Evolutionary conservation across 805 yeast species (phyloP).

Genomic region (Cyberlindnera meyerae): DNA sequence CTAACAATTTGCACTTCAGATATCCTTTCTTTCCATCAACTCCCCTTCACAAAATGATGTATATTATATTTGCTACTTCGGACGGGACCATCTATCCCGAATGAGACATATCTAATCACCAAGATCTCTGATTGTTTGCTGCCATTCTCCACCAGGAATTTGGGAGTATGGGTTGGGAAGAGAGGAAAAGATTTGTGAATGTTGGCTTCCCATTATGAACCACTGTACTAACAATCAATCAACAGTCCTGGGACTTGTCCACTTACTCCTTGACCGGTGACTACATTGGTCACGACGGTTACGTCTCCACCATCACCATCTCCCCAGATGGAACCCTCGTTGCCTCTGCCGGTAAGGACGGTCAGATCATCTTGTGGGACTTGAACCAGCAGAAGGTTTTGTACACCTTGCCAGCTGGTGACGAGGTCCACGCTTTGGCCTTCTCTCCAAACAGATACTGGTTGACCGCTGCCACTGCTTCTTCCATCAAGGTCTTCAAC

Average conservation of each 20-base stretch:
- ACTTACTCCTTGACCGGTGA: slow-evolving; percentile 87
- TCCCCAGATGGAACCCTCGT: slow-evolving; percentile 99
- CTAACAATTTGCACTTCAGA: neutral
- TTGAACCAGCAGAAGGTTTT: slow-evolving; percentile 77
- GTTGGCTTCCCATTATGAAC: too few relatives aligned
- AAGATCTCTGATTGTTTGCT: slow-evolving; percentile 90
- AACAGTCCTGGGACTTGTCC: slow-evolving; percentile 89
- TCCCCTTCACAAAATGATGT: slow-evolving; percentile 58
- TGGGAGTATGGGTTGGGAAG: too few relatives aligned
- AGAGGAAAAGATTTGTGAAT: too few relatives aligned
- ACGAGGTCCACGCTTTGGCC: slow-evolving; percentile 96
- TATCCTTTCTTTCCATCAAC: too few relatives aligned
- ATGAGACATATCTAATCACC: slow-evolving; percentile 98
- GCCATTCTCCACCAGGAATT: too few relatives aligned
- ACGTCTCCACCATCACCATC: slow-evolving; percentile 93
- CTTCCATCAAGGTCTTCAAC: slow-evolving; percentile 98
- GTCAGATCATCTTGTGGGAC: slow-evolving; percentile 98
- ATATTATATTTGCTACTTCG: slow-evolving; percentile 97
- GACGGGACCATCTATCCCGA: slow-evolving; percentile 68
- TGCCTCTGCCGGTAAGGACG: slow-evolving; percentile 99
- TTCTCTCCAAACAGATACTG: slow-evolving; percentile 99
- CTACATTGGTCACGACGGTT: slow-evolving; percentile 98
- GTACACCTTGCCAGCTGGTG: slow-evolving; percentile 92
- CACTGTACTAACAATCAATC: slow-evolving; percentile 46
- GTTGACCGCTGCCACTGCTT: slow-evolving; percentile 98